phyloP scores from a whole-genome alignment of 2,329 filamentous ascomycete genomes.

The Colletotrichum lini region DNA sequence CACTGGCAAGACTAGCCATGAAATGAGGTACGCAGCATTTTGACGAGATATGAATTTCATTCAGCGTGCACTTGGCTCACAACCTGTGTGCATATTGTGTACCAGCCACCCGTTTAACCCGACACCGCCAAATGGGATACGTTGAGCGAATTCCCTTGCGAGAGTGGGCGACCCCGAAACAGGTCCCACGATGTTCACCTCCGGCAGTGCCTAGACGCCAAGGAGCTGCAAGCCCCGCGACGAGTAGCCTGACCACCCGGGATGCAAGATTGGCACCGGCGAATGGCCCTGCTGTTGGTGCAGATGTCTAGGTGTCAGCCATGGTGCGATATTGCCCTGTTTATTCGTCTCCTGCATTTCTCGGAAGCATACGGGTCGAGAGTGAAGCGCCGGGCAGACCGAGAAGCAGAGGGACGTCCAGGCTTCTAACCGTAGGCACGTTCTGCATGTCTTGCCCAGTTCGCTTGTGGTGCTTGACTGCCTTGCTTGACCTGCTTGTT shows the following conservation, averaged over 20 bases:
- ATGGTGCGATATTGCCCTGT: neutral
- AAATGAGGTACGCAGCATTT: conserved; percentile 4
- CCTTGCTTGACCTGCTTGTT: neutral
- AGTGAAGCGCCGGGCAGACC: neutral
- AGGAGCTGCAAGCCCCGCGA: conserved; percentile 1
- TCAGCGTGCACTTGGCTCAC: neutral
- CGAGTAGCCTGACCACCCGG: conserved; percentile 8
- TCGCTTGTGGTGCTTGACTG: neutral
- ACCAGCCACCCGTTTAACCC: neutral
- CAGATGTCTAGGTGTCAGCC: neutral
- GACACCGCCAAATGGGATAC: neutral
- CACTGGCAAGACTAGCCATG: neutral
- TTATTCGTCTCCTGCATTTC: neutral
- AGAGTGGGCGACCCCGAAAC: conserved; percentile 8
- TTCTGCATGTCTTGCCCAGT: neutral
- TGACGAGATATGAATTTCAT: conserved; percentile 11
- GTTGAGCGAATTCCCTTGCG: neutral
- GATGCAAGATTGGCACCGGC: no score
- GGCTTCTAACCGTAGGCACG: neutral
- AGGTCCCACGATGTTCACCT: neutral
- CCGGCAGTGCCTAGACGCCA: neutral
- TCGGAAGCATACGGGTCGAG: no score
- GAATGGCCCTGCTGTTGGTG: neutral
- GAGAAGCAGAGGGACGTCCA: neutral
- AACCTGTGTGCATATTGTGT: neutral